phyloP scores from a whole-genome alignment of 306 rosid species.

The Astragalus membranaceus region DNA sequence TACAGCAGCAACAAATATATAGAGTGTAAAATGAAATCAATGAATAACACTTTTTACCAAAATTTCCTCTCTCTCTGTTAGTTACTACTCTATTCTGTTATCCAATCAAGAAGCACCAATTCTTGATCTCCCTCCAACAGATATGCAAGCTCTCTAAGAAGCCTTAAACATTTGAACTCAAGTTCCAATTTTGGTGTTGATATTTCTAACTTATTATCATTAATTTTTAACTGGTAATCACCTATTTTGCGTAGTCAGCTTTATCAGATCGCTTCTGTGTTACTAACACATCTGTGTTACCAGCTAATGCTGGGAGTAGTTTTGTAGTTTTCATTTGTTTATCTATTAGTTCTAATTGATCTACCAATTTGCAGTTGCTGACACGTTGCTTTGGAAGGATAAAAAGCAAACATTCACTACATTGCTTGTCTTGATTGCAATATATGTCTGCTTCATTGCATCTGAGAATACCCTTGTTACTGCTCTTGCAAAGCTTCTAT shows the following conservation, averaged over 20 bases:
- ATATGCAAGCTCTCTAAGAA: not conserved
- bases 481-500: slow-evolving; percentile 64
- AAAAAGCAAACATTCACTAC: slow-evolving; percentile 53
- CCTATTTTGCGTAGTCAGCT: not conserved
- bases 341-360: slow-evolving; percentile 14
- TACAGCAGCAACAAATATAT: too few relatives aligned
- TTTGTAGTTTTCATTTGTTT: slow-evolving; percentile 4
- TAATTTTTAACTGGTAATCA: not conserved
- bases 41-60: too few relatives aligned
- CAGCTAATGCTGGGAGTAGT: not conserved
- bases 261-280: not conserved
- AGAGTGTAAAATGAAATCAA: too few relatives aligned
- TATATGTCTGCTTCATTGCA: slow-evolving; percentile 76
- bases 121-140: too few relatives aligned
- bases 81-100: too few relatives aligned
- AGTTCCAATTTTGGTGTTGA: not conserved
- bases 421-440: slow-evolving; percentile 54
- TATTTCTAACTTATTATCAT: not conserved
- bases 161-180: slow-evolving; percentile 2
- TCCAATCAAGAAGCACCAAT: too few relatives aligned
- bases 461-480: slow-evolving; percentile 59
- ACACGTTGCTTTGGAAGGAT: slow-evolving; percentile 92
- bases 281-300: not conserved
- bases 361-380: slow-evolving; percentile 70
- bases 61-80: too few relatives aligned